Evolutionary conservation across 2,329 filamentous ascomycete species (phyloP).

Genomic region (Septoria petroselini): DNA sequence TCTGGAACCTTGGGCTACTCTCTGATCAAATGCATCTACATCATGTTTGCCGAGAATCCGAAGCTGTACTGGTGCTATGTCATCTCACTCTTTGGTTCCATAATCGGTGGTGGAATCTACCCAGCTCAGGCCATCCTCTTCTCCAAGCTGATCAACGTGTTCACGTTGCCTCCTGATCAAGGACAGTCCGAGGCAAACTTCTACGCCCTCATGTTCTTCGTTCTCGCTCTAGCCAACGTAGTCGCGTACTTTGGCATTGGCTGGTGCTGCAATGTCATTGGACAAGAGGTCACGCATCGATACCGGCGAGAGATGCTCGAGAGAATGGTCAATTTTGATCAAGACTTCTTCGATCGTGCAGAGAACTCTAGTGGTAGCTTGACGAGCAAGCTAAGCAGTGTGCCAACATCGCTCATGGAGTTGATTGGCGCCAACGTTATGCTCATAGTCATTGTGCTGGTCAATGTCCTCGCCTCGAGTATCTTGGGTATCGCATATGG

Average conservation of each 20-base stretch:
- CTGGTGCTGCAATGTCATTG: constrained; percentile 46
- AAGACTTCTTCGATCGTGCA: constrained; percentile 42
- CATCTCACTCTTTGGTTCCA: constrained; percentile 37
- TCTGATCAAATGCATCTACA: constrained; percentile 38
- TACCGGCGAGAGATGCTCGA: constrained; percentile 39
- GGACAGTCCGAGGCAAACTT: constrained; percentile 48
- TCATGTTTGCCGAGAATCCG: constrained; percentile 40
- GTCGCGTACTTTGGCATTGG: constrained; percentile 49
- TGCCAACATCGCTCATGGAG: constrained; percentile 52
- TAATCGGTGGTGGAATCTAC: constrained; percentile 43
- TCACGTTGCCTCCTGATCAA: constrained; percentile 38
- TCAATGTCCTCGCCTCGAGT: constrained; percentile 35
- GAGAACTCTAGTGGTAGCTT: constrained; percentile 51
- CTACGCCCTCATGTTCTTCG: constrained; percentile 56
- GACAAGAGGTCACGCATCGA: constrained; percentile 42
- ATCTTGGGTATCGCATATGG: constrained; percentile 37
- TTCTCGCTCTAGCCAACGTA: constrained; percentile 50
- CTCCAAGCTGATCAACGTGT: constrained; percentile 49
- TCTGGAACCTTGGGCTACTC: constrained; percentile 33
- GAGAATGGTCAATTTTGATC: constrained; percentile 32
- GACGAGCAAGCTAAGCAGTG: constrained; percentile 48
- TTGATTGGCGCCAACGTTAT: constrained; percentile 48
- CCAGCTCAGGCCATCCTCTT: constrained; percentile 52
- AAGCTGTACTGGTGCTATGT: constrained; percentile 42
- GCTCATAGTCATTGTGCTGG: constrained; percentile 37